Evolutionary conservation across 192 early-diverging fungal genomes (phyloP).

Genomic region (Coemansia sp.): DNA sequence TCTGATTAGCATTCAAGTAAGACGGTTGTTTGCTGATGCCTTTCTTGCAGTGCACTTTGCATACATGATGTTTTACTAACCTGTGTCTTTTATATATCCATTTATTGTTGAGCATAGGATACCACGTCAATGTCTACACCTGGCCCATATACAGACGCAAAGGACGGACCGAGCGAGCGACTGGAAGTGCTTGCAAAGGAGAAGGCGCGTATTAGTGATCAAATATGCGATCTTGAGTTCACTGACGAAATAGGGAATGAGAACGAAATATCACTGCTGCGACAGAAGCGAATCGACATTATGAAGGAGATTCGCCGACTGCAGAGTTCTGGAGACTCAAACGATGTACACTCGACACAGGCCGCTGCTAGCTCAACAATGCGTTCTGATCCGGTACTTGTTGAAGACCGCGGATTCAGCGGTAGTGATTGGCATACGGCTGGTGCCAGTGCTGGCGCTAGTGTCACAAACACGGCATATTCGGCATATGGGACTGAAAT

Average conservation of each 20-base stretch:
- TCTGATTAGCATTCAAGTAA: constrained; percentile 1
- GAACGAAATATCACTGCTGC: constrained; percentile 41
- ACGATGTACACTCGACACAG: not conserved
- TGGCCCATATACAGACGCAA: not conserved
- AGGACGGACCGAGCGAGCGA: not conserved
- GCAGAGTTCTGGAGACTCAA: not conserved
- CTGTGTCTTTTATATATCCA: not conserved
- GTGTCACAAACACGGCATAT: not conserved
- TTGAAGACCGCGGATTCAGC: not conserved
- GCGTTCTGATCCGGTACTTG: not conserved
- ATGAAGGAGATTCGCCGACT: constrained; percentile 36
- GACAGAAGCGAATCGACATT: constrained; percentile 38
- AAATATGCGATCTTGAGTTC: constrained; percentile 53
- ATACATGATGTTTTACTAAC: not conserved
- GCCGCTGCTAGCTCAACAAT: not conserved
- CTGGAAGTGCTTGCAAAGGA: constrained; percentile 24
- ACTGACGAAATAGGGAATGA: constrained; percentile 46
- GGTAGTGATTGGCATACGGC: not conserved
- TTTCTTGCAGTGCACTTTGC: not conserved
- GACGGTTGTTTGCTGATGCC: not conserved
- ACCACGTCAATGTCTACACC: not conserved
- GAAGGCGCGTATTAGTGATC: constrained; percentile 54
- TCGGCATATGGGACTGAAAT: constrained; percentile 9
- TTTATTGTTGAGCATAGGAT: constrained; percentile 1
- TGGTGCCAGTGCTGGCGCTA: not conserved